Base-by-base conservation (phyloP, 495 filamentous ascomycete genomes). In the Lophium mytilinum region DNA sequence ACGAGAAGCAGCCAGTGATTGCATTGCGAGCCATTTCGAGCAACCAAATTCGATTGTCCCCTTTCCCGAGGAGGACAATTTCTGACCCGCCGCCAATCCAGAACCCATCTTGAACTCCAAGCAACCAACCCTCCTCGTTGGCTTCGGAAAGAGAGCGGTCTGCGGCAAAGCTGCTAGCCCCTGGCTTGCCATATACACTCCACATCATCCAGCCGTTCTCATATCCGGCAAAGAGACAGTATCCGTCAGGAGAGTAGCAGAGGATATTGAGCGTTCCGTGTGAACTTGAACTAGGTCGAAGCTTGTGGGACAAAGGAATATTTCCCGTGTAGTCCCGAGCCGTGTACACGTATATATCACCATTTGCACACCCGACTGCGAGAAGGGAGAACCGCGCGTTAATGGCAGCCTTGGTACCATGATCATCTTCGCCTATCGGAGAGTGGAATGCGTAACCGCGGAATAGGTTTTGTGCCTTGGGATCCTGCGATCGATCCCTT, bases 311-410 rank as follows among this genome's bases (percentile, higher is more conserved):
- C n/a, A 92, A 75, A 1, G 89, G 86, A 39, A 97, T 91, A 64
- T 91, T 94, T 17, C 94, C 94, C 19, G 83, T 83, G 63, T 99
- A 97, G 68, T 99, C 92, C 69, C 84, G 84, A 4, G 88, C 92
- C 2, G 83, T 90, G 65, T 97, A 99, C 8, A 97, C 85, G 30
- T 83, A 78, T 53, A 97, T 82, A 30, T 80, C 80, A 15, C 94
- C 90, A 67, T 89, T 84, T 39, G 75, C 77, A 61, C 88, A 92
- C n/a, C 84, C 89, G 30, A 97, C 79, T 9, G 93, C 90, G 37
- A 99, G 81, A 12, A 97, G 72, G 1, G 94, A 97, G 66, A 97
- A 99, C 10, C 92, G 78, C 0, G 94, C 93, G 67, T 97, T 96
- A 50, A 97, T 88, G 1, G 90, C 81, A 33, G 85, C 88, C 56